phyloP scores from a whole-genome alignment of 371 early-diverging fungal genomes.

The Mucor mucedo region DNA sequence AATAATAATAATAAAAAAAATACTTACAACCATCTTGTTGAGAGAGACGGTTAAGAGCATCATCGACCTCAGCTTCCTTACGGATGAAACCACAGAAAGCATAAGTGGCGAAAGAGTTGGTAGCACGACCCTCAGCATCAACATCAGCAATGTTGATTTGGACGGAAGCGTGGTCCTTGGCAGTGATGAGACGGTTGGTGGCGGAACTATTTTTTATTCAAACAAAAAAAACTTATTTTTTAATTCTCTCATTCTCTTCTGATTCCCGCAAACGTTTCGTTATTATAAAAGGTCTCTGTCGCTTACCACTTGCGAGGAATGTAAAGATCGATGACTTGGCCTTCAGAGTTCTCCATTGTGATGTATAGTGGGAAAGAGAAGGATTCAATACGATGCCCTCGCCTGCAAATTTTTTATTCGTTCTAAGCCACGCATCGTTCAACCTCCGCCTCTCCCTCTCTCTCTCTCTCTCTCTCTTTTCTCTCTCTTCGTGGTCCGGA shows the following conservation, averaged over 20 bases:
- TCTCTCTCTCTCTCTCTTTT: too few relatives aligned
- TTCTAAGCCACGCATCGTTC: conserved; percentile 21
- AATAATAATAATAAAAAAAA: neutral
- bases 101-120: conserved; percentile 83
- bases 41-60: conserved; percentile 96
- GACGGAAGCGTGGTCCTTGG: conserved; percentile 97
- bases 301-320: conserved; percentile 94
- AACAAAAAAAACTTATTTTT: neutral
- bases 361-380: conserved; percentile 32
- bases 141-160: conserved; percentile 98
- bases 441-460: too few relatives aligned
- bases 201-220: conserved; percentile 41
- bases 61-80: conserved; percentile 91
- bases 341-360: conserved; percentile 74
- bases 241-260: neutral
- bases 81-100: conserved; percentile 96
- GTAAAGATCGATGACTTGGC: conserved; percentile 88
- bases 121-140: conserved; percentile 84
- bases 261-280: neutral
- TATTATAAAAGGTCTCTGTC: conserved; percentile 1
- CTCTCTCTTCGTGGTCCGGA: too few relatives aligned
- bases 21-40: conserved; percentile 83
- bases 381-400: conserved; percentile 13
- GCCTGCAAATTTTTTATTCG: conserved; percentile 31
- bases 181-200: conserved; percentile 60